Percentiles rank a stretch among this genome's conserved stretches.
These are phyloP conservation scores for Mitragyna speciosa DNA, from an alignment of 257 asterid species.

Conservation along the genomic window DNA sequence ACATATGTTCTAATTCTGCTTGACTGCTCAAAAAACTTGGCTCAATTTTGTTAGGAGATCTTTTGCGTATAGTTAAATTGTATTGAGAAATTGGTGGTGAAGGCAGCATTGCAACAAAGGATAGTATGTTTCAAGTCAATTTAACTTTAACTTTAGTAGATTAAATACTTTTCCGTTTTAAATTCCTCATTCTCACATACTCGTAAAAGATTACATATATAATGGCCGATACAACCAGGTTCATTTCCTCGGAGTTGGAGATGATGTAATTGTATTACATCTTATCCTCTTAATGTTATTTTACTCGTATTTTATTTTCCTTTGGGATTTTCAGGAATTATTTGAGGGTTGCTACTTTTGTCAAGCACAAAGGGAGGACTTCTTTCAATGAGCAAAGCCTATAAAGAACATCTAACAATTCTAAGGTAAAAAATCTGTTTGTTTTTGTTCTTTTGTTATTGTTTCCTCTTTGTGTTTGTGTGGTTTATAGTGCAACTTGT, in stretches of 20 bases:
- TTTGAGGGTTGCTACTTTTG: conserved; percentile 96
- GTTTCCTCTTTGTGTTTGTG: background rate
- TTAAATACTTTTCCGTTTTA: background rate
- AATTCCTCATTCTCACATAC: background rate
- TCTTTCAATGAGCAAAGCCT: conserved; percentile 84
- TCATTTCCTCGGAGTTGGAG: background rate
- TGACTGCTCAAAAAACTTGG: background rate
- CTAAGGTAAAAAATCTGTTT: conserved; percentile 46
- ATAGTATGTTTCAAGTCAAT: background rate
- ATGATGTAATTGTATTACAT: background rate
- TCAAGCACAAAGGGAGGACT: conserved; percentile 96
- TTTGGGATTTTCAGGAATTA: conserved; percentile 63
- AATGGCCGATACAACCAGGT: background rate
- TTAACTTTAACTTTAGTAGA: background rate
- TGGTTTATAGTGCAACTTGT: background rate
- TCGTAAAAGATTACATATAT: no score
- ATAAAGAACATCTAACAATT: conserved; percentile 78
- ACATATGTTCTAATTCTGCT: background rate
- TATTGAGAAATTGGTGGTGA: background rate
- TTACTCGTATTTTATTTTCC: background rate
- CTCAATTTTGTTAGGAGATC: background rate
- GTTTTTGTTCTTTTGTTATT: conserved; percentile 1
- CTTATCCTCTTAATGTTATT: background rate
- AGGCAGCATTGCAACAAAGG: background rate
- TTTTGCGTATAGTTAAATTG: background rate